Conservation (phyloP, 768 basidiomycete genomes). For the Coprinopsis marcescibilis region DNA sequence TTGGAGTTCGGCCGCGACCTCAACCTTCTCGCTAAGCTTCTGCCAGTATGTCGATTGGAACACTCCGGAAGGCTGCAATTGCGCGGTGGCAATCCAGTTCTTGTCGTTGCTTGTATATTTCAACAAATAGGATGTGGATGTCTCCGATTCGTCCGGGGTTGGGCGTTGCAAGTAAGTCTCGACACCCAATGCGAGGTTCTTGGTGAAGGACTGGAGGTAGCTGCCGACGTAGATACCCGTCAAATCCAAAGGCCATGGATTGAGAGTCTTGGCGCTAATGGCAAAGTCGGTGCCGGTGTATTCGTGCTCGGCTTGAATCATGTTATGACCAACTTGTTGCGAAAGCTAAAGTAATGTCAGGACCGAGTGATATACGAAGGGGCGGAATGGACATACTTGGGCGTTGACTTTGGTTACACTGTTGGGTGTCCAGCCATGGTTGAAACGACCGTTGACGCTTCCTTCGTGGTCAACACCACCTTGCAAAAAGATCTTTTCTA, state of each 20-base stretch:
- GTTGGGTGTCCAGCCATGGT: constrained; percentile 78
- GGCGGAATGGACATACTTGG: constrained; percentile 50
- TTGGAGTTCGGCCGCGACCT: constrained; percentile 93
- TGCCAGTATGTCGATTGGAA: constrained; percentile 96
- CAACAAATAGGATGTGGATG: constrained; percentile 70
- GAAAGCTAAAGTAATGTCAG: constrained; percentile 50
- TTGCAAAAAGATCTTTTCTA: constrained; percentile 78
- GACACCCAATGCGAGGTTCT: constrained; percentile 81
- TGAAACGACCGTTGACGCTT: constrained; percentile 80
- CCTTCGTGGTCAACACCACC: constrained; percentile 94
- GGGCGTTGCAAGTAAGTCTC: constrained; percentile 83
- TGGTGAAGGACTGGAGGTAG: constrained; percentile 89
- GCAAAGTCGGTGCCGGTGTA: constrained; percentile 84
- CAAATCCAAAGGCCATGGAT: constrained; percentile 81
- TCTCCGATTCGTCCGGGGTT: constrained; percentile 62
- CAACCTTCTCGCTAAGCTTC: constrained; percentile 90
- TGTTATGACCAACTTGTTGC: constrained; percentile 71
- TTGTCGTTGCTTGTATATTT: constrained; percentile 70
- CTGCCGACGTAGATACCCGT: constrained; percentile 91
- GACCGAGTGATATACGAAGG: neutral
- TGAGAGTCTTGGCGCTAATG: constrained; percentile 81
- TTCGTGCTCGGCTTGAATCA: constrained; percentile 94
- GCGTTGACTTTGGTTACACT: constrained; percentile 83
- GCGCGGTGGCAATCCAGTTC: constrained; percentile 92
- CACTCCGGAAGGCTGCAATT: constrained; percentile 75